A percentile compares a stretch with the other conserved stretches of the same genome.
Evolutionary conservation across 371 early-diverging fungal genomes (phyloP).

Genomic region (Haplosporangium sp.): DNA sequence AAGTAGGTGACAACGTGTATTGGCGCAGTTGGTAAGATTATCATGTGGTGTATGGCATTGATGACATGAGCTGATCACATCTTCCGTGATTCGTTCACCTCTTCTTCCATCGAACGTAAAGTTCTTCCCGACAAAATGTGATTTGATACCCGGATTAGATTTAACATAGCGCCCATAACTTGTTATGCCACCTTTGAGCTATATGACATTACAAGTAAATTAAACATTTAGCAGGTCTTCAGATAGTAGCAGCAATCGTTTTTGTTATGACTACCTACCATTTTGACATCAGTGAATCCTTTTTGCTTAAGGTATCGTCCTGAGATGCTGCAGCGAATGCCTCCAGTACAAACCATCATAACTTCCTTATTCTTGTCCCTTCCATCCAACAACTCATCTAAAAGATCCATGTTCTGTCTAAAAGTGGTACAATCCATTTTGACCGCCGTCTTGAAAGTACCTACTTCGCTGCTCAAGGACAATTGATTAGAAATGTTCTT

Average conservation of each 20-base stretch:
- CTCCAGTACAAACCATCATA: conserved; percentile 85
- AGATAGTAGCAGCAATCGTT: not conserved
- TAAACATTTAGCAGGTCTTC: not conserved
- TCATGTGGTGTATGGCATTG: conserved; percentile 79
- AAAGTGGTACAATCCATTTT: conserved; percentile 80
- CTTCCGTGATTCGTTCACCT: conserved; percentile 76
- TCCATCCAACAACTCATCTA: conserved; percentile 40
- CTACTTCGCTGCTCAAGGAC: conserved; percentile 60
- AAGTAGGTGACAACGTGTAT: conserved; percentile 73
- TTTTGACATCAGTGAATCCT: conserved; percentile 76
- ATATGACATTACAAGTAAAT: not conserved
- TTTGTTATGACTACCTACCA: conserved; percentile 50
- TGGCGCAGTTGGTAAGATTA: conserved; percentile 74
- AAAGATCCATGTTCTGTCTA: conserved; percentile 61
- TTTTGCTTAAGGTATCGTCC: conserved; percentile 76
- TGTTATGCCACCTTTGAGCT: conserved; percentile 83
- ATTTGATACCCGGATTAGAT: conserved; percentile 49
- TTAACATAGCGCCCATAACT: conserved; percentile 77
- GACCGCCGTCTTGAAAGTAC: conserved; percentile 70
- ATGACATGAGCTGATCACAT: conserved; percentile 73
- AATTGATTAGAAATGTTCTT: not conserved
- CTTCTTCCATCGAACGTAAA: conserved; percentile 84
- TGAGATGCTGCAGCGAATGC: conserved; percentile 83
- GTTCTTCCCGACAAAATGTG: conserved; percentile 80
- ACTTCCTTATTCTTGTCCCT: conserved; percentile 62